Conservation (phyloP, 75 land plant genomes). For the Sequoia sempervirens region DNA sequence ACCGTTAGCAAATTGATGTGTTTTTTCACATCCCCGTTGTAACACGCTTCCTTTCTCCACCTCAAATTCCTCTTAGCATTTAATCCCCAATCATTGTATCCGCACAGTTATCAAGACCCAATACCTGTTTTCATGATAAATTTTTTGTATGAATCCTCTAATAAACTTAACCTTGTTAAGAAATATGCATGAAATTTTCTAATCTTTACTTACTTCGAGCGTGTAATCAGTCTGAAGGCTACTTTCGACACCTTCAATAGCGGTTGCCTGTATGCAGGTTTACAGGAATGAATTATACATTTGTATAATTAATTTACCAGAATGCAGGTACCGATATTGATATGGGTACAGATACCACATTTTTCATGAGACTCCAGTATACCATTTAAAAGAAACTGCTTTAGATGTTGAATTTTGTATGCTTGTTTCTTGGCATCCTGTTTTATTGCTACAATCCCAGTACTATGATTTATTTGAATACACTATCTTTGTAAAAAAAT, state of each 20-base stretch:
- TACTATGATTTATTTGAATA: too few species aligned
- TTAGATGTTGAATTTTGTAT: too few species aligned
- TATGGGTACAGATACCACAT: too few species aligned
- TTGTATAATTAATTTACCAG: too few species aligned
- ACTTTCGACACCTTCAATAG: slow-evolving; percentile 49
- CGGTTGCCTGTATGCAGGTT: slow-evolving; percentile 39
- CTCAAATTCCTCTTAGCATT: slow-evolving; percentile 31
- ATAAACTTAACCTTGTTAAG: background rate
- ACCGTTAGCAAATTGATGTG: background rate
- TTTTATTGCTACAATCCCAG: too few species aligned
- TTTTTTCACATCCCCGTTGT: slow-evolving; percentile 21
- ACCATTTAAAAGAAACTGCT: too few species aligned
- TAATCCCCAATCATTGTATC: slow-evolving; percentile 25
- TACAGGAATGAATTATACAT: background rate
- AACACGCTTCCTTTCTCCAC: slow-evolving; percentile 28
- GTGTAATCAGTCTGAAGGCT: slow-evolving; percentile 61
- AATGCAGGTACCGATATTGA: too few species aligned
- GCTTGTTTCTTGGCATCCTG: too few species aligned
- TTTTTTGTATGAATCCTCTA: background rate
- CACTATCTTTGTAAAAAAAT: too few species aligned
- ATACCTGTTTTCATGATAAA: background rate
- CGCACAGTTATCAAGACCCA: slow-evolving; percentile 32
- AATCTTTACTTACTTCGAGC: slow-evolving; percentile 35
- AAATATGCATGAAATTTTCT: background rate
- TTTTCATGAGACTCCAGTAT: too few species aligned